These are phyloP conservation scores for Candida sphagnicola DNA, from an alignment of 805 yeast species.

Conservation along the genomic window DNA sequence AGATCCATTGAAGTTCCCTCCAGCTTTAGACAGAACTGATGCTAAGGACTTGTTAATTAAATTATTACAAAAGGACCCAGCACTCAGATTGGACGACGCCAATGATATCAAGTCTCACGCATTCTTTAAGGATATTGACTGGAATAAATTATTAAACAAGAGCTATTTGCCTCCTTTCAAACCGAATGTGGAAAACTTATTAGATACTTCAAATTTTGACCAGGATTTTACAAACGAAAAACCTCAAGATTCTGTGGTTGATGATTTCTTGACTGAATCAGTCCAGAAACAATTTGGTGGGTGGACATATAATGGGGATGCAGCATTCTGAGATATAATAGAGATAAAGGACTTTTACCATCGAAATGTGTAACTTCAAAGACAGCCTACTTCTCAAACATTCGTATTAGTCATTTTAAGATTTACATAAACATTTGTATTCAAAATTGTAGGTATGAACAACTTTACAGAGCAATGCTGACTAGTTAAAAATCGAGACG, in stretches of 20 bases:
- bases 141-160: conserved; percentile 78
- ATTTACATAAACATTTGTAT: no score
- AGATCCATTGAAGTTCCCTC: conserved; percentile 86
- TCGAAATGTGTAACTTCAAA: no score
- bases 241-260: conserved; percentile 94
- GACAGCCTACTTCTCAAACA: no score
- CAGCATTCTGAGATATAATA: conserved; percentile 13
- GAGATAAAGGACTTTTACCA: background rate
- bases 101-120: conserved; percentile 78
- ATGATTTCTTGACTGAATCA: conserved; percentile 83
- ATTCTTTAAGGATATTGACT: conserved; percentile 85
- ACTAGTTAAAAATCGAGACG: no score
- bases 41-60: conserved; percentile 77
- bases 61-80: conserved; percentile 81
- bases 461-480: no score
- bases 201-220: conserved; percentile 93
- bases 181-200: conserved; percentile 80
- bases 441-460: no score
- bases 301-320: conserved; percentile 89
- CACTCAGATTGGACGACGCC: conserved; percentile 75
- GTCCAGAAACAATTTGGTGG: conserved; percentile 99
- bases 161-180: conserved; percentile 94
- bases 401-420: no score
- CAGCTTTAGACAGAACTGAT: conserved; percentile 71
- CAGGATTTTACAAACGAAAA: conserved; percentile 87